Evolutionary conservation across 768 basidiomycete species (phyloP).

Genomic region (Gyrodon lividus): DNA sequence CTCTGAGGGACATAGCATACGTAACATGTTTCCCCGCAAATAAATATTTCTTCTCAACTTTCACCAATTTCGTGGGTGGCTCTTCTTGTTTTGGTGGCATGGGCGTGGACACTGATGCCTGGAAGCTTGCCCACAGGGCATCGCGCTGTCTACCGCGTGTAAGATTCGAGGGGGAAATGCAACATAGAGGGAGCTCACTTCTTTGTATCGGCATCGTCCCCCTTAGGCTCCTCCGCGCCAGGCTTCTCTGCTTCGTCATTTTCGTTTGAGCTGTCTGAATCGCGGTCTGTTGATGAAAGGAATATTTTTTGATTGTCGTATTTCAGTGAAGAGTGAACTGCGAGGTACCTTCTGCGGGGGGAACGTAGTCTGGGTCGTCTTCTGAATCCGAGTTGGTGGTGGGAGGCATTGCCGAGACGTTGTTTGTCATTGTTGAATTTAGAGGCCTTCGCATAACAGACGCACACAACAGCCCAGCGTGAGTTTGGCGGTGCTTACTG

Average conservation of each 20-base stretch:
- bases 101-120: slow-evolving; percentile 51
- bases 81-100: slow-evolving; percentile 14
- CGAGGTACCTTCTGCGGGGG: slow-evolving; percentile 41
- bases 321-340: background rate
- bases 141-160: slow-evolving; percentile 50
- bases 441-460: slow-evolving; percentile 18
- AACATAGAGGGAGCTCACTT: slow-evolving; percentile 32
- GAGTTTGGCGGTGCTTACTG: no score
- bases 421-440: slow-evolving; percentile 31
- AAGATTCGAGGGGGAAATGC: background rate
- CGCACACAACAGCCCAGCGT: slow-evolving; percentile 14
- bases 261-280: slow-evolving; percentile 42
- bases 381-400: slow-evolving; percentile 55
- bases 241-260: slow-evolving; percentile 33
- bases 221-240: slow-evolving; percentile 24
- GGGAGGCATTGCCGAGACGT: slow-evolving; percentile 15
- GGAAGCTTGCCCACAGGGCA: slow-evolving; percentile 66
- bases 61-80: slow-evolving; percentile 46
- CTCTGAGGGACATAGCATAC: slow-evolving; percentile 57
- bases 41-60: slow-evolving; percentile 64
- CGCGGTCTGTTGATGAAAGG: slow-evolving; percentile 18
- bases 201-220: slow-evolving; percentile 44
- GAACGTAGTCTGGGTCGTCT: slow-evolving; percentile 63
- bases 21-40: slow-evolving; percentile 77
- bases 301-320: background rate